These are phyloP conservation scores for Tricholoma bakamatsutake DNA, from an alignment of 768 basidiomycete species.

Conservation along the genomic window DNA sequence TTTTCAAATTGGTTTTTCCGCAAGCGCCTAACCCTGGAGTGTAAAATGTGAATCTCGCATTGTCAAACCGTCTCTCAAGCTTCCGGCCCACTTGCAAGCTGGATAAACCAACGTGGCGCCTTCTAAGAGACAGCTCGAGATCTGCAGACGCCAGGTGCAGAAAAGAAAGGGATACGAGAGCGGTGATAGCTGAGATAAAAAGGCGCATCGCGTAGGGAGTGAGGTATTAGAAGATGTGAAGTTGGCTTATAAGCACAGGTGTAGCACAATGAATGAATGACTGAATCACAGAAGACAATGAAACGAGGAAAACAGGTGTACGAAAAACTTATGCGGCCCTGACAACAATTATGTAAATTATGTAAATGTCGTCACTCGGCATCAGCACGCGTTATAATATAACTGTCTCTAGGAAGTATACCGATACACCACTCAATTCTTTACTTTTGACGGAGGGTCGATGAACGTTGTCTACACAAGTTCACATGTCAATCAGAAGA, in stretches of 20 bases:
- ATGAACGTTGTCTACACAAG: conserved; percentile 44
- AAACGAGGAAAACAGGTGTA: not conserved
- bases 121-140: conserved; percentile 2
- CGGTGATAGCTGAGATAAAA: conserved; percentile 9
- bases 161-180: conserved; percentile 12
- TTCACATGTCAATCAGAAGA: not conserved
- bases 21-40: conserved; percentile 41
- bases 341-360: not conserved
- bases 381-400: conserved; percentile 2
- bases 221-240: not conserved
- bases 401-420: conserved; percentile 9
- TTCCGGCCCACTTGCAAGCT: conserved; percentile 1
- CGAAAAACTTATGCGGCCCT: not conserved
- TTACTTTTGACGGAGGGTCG: conserved; percentile 50
- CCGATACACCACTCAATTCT: conserved; percentile 32
- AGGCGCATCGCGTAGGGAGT: conserved; percentile 8
- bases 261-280: not conserved
- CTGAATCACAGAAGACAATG: not conserved
- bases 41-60: conserved; percentile 26
- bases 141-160: conserved; percentile 6
- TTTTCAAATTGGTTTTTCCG: conserved; percentile 28
- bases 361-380: not conserved
- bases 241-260: not conserved
- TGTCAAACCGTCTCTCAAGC: conserved; percentile 23
- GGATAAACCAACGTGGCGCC: conserved; percentile 10